Conservation (phyloP, 805 yeast species). For the Nakazawaea peltata region DNA sequence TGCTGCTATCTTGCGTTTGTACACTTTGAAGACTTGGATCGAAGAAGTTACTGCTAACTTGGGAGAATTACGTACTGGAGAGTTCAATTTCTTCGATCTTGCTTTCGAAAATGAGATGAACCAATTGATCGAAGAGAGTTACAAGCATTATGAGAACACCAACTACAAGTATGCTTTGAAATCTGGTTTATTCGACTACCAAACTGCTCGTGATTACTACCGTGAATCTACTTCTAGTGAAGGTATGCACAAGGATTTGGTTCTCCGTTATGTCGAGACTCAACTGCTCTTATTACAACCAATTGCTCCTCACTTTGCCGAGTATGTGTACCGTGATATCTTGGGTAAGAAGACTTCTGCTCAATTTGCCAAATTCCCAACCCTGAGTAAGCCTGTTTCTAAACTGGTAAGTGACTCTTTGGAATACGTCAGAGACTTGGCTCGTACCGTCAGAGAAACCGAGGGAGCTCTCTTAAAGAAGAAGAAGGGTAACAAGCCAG, state of each 20-base stretch:
- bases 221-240: slow-evolving; percentile 60
- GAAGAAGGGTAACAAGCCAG: slow-evolving; percentile 77
- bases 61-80: slow-evolving; percentile 50
- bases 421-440: slow-evolving; percentile 67
- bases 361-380: slow-evolving; percentile 76
- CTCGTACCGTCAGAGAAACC: slow-evolving; percentile 85
- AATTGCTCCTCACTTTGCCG: slow-evolving; percentile 93
- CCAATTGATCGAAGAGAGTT: slow-evolving; percentile 63
- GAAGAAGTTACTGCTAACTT: slow-evolving; percentile 58
- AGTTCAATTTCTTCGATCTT: slow-evolving; percentile 64
- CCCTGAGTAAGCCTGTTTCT: slow-evolving; percentile 60
- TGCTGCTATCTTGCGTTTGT: slow-evolving; percentile 92
- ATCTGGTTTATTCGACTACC: slow-evolving; percentile 88
- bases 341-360: slow-evolving; percentile 59
- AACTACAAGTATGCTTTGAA: slow-evolving; percentile 86
- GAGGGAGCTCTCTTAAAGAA: slow-evolving; percentile 80
- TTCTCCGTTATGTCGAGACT: slow-evolving; percentile 72
- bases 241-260: slow-evolving; percentile 77
- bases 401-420: slow-evolving; percentile 57
- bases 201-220: slow-evolving; percentile 91
- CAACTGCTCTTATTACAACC: slow-evolving; percentile 86
- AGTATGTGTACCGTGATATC: slow-evolving; percentile 79
- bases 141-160: slow-evolving; percentile 61
- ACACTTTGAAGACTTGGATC: slow-evolving; percentile 91
- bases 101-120: slow-evolving; percentile 96